Conservation (phyloP, 257 asterid species). For the Solanum chmielewskii region DNA sequence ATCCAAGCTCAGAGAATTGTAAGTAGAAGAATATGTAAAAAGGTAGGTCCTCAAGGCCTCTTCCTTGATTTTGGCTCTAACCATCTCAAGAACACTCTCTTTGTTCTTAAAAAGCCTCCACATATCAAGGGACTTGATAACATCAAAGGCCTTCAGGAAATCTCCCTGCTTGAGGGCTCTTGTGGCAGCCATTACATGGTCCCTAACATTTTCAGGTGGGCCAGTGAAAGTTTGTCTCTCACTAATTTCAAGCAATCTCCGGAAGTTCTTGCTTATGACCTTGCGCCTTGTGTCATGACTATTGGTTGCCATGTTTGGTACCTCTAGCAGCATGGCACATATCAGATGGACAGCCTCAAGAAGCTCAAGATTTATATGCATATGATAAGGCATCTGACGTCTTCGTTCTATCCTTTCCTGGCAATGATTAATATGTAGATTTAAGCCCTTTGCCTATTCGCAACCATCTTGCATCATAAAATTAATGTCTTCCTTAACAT, state of each 20-base stretch:
- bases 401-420: slow-evolving; percentile 91
- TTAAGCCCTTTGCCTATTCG: neutral
- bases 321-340: slow-evolving; percentile 89
- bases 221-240: slow-evolving; percentile 87
- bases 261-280: slow-evolving; percentile 73
- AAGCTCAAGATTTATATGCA: slow-evolving; percentile 96
- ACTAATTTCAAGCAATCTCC: slow-evolving; percentile 70
- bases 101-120: slow-evolving; percentile 72
- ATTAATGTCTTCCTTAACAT: neutral
- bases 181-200: slow-evolving; percentile 92
- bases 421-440: neutral
- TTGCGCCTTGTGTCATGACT: slow-evolving; percentile 67
- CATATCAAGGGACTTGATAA: slow-evolving; percentile 66
- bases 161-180: slow-evolving; percentile 82
- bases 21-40: slow-evolving; percentile 63
- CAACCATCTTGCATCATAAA: neutral
- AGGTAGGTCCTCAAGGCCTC: slow-evolving; percentile 89
- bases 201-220: slow-evolving; percentile 95
- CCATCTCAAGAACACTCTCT: slow-evolving; percentile 62
- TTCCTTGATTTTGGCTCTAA: slow-evolving; percentile 73
- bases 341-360: slow-evolving; percentile 86
- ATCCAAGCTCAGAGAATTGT: slow-evolving; percentile 63
- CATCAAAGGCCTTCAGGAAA: slow-evolving; percentile 47
- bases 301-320: slow-evolving; percentile 95
- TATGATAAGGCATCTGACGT: slow-evolving; percentile 97